Conservation (phyloP, 1,139 yeast species). For the Yamadazyma epiphylla region DNA sequence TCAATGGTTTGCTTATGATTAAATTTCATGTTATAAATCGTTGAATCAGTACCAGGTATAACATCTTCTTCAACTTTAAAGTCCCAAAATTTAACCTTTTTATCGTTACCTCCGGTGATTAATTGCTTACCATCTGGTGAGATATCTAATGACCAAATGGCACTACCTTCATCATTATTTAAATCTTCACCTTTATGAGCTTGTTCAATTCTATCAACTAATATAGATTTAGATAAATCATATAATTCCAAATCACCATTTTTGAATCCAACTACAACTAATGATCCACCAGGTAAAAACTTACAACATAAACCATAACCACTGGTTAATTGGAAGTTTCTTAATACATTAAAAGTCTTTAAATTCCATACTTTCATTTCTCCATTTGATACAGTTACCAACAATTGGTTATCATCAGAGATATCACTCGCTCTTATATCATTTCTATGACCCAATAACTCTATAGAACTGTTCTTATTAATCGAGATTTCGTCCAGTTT, state of each 20-base stretch:
- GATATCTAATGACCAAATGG: constrained; percentile 89
- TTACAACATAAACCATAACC: constrained; percentile 83
- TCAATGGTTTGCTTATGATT: constrained; percentile 80
- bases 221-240: constrained; percentile 83
- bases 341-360: constrained; percentile 65
- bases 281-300: constrained; percentile 87
- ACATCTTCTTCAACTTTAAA: constrained; percentile 63
- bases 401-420: constrained; percentile 77
- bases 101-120: constrained; percentile 94
- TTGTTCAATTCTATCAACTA: constrained; percentile 59
- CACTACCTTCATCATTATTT: constrained; percentile 49
- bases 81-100: constrained; percentile 85
- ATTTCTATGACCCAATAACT: constrained; percentile 80
- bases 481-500: constrained; percentile 42
- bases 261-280: constrained; percentile 87
- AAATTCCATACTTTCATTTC: constrained; percentile 86
- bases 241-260: constrained; percentile 80
- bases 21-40: constrained; percentile 53
- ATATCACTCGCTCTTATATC: constrained; percentile 84
- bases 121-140: constrained; percentile 81
- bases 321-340: constrained; percentile 70
- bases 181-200: constrained; percentile 49
- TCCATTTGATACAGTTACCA: constrained; percentile 92
- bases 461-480: constrained; percentile 52
- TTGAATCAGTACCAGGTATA: constrained; percentile 65